Evolutionary conservation across 2,329 filamentous ascomycete species (phyloP), one percentile per base, ranked within the genome.

Genomic region (Penicillium sclerotigenum): DNA sequence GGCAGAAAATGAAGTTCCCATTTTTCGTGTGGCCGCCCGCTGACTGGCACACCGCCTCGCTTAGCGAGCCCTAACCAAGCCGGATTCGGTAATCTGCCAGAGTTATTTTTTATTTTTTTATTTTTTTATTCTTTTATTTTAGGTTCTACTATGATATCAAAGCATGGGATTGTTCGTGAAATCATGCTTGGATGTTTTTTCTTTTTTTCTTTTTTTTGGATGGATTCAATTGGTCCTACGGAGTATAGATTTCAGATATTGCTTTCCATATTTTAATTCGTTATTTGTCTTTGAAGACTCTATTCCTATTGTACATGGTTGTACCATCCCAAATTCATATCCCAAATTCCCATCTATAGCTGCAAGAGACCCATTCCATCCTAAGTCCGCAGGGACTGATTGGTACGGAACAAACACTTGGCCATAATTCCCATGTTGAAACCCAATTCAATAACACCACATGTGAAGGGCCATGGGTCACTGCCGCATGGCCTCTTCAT

Each of bases 21-120:
- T 73, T 71, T 76, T 75, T 72, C 71, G 72, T 76, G 73, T 75
- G 73, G 73, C 70, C 68, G 67, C 69, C 67, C 65, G 64, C 66
- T 64, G 68, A 65, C 62, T 62, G 61, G 62, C 68, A 67, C 68
- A 71, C 66, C 68, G 70, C 67, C 70, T 76, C 73, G 74, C 74
- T 76, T 75, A 77, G 73, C 73, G 71, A 74, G 70, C 73, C 70
- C 72, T 75, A 75, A 68, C 65, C 66, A 70, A 55, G 58, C 69
- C 64, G 20, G 37, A 66, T 68, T 43, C 46, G 65, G 69, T 64
- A 64, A 62, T 58, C 59, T 59, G 57, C 57, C 58, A 54, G 36
- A 46, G 22, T 43, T 51, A 37, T 53, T 40, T 33, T 26, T 41
- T 49, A 29, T 29, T 54, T 18, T 31, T 48, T 51, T 33, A 33